A percentile compares a stretch with the other conserved stretches of the same genome.
These are phyloP conservation scores for Phytopythium aichiense DNA, from an alignment of 352 stramenopile species.

Conservation along the genomic window DNA sequence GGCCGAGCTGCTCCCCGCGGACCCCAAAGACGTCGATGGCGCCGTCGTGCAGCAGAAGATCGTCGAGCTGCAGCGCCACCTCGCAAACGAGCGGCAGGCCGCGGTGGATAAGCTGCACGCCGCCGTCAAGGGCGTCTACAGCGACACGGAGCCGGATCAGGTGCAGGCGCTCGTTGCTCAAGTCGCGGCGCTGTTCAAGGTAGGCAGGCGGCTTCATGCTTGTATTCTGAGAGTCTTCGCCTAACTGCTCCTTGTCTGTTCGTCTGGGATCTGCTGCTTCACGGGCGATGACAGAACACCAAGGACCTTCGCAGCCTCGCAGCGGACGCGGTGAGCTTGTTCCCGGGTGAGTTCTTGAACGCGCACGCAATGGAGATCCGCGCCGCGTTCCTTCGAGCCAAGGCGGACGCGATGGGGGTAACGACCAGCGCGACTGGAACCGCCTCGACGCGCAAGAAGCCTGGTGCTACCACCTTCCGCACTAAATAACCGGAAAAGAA, in stretches of 20 bases:
- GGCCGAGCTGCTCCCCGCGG: constrained; percentile 55
- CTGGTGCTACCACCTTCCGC: not conserved
- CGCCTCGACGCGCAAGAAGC: constrained; percentile 4
- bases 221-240: not conserved
- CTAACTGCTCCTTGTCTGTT: constrained; percentile 1
- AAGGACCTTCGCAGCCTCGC: constrained; percentile 84
- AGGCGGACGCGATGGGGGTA: constrained; percentile 34
- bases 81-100: constrained; percentile 47
- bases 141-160: constrained; percentile 70
- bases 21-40: constrained; percentile 66
- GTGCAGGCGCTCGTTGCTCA: constrained; percentile 44
- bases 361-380: constrained; percentile 54
- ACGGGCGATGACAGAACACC: constrained; percentile 35
- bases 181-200: constrained; percentile 76
- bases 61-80: constrained; percentile 58
- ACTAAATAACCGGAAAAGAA: constrained; percentile 1
- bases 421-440: not conserved
- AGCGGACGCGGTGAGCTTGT: constrained; percentile 66
- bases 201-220: constrained; percentile 11
- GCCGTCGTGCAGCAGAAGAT: constrained; percentile 47
- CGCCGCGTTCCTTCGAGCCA: constrained; percentile 49
- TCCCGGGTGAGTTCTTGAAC: constrained; percentile 80
- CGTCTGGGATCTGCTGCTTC: not conserved
- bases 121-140: constrained; percentile 65
- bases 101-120: constrained; percentile 67